Conservation (phyloP, 768 basidiomycete genomes). For the Tricholoma bakamatsutake region DNA sequence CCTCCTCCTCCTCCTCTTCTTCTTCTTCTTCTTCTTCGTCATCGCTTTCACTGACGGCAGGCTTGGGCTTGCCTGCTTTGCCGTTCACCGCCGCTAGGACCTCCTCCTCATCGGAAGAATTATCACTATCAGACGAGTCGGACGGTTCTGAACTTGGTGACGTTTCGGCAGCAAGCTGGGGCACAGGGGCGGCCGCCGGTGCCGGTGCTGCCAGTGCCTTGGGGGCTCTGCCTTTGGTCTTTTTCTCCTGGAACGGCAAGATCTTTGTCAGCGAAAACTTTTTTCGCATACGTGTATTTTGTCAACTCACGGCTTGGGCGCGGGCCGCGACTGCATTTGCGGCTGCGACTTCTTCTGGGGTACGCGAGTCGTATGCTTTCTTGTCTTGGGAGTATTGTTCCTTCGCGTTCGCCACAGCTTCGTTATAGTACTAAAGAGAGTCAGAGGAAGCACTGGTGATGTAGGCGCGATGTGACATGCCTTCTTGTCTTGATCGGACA, state of each 20-base stretch:
- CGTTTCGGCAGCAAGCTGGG: constrained; percentile 20
- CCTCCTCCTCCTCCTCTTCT: constrained; percentile 17
- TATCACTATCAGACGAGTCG: constrained; percentile 28
- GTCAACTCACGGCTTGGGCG: constrained; percentile 28
- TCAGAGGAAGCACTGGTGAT: constrained; percentile 2
- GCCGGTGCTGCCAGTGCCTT: constrained; percentile 4
- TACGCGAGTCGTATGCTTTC: constrained; percentile 55
- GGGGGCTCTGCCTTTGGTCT: constrained; percentile 13
- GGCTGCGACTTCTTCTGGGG: constrained; percentile 42
- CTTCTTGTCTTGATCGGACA: constrained; percentile 66
- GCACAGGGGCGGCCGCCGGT: constrained; percentile 9
- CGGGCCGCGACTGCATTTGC: constrained; percentile 40
- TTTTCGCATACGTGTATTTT: neutral
- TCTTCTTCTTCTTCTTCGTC: constrained; percentile 18
- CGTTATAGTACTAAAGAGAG: constrained; percentile 40
- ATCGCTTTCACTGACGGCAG: constrained; percentile 25
- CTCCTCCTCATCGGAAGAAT: constrained; percentile 33
- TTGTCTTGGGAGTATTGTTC: constrained; percentile 58
- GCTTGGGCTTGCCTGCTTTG: constrained; percentile 11
- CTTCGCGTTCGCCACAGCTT: constrained; percentile 54
- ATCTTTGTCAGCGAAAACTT: neutral
- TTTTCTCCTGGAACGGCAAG: constrained; percentile 16
- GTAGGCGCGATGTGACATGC: constrained; percentile 41
- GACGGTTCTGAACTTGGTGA: constrained; percentile 24
- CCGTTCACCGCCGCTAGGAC: constrained; percentile 8